Conservation (phyloP, 176 grass and related monocot genomes). For the Guadua angustifolia region DNA sequence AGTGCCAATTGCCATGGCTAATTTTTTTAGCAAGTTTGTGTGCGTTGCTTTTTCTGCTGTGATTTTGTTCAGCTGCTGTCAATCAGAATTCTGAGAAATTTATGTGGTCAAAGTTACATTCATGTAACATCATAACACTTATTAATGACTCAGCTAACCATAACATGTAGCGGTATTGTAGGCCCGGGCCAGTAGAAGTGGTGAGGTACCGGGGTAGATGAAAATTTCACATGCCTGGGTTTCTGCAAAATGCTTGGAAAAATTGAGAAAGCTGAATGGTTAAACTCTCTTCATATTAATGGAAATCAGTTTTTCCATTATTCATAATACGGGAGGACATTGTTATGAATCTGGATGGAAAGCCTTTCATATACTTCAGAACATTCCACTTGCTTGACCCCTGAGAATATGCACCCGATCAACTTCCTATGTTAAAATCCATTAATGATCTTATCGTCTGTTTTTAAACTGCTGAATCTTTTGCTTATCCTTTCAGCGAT, state of each 20-base stretch:
- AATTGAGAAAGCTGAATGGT: neutral
- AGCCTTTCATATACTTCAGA: neutral
- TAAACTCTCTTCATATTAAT: neutral
- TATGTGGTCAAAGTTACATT: neutral
- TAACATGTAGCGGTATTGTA: neutral
- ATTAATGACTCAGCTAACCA: neutral
- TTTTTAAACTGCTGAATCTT: slow-evolving; percentile 4
- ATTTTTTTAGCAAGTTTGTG: neutral
- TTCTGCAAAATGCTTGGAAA: neutral
- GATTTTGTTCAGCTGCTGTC: neutral
- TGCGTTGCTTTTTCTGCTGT: neutral
- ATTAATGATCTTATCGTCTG: neutral
- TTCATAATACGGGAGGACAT: neutral
- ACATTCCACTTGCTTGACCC: neutral
- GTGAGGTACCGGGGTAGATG: neutral
- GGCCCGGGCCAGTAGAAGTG: neutral
- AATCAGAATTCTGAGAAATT: neutral
- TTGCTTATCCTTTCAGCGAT: slow-evolving; percentile 62
- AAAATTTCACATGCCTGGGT: neutral
- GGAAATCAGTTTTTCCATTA: neutral
- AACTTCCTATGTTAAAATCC: neutral
- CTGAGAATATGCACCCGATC: neutral
- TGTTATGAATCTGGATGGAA: neutral
- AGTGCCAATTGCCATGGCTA: neutral
- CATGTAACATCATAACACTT: neutral